Base-by-base conservation (phyloP, 805 yeast genomes). In the Metschnikowia gruessii region DNA sequence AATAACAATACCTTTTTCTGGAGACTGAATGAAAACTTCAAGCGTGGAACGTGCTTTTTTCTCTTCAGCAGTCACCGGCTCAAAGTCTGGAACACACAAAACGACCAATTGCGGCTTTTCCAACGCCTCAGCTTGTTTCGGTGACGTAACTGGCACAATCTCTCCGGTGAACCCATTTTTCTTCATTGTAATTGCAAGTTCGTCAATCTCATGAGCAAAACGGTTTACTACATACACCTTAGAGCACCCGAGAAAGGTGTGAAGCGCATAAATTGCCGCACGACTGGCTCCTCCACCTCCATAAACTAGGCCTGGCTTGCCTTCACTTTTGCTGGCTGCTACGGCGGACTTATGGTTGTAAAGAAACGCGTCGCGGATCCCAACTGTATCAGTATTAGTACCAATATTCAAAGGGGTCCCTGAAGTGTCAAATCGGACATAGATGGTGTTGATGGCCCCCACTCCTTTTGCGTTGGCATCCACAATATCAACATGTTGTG, bases 201-300 rank as follows among this genome's bases (percentile, higher is more conserved):
- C 54, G 8, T 48, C 57, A 11, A 65, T 64, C 46, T 65, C 70
- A 35, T 40, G 42, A 29, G 54, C 57, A 40, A 51, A 60, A n/a
- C 69, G 51, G 46, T 65, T 65, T 13, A 65, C 59, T 28, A 65
- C 58, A 45, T 65, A 65, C 13, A 65, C 53, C 19, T 47, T 50
- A 30, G 57, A 29, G 42, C 70, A 64, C 8, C 56, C 59, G 47
- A 64, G 53, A 37, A 52, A 61, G 37, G 56, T 44, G 31, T 59
- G 47, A 39, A 65, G 56, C 2, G 68, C 64, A 39, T 57, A 64
- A 6, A 65, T 62, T 1, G 69, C 69, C 8, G 66, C 61, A 26
- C 69, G 53, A 35, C 65, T 61, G 12, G 70, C 69, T 10, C 70
- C 70, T 11, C 70, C 70, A 6, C 69, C 69, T 5, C 70, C 68